A percentile compares a stretch with the other conserved stretches of the same genome.
Conservation (phyloP, 495 filamentous ascomycete species). For the Xylaria palmicola region DNA sequence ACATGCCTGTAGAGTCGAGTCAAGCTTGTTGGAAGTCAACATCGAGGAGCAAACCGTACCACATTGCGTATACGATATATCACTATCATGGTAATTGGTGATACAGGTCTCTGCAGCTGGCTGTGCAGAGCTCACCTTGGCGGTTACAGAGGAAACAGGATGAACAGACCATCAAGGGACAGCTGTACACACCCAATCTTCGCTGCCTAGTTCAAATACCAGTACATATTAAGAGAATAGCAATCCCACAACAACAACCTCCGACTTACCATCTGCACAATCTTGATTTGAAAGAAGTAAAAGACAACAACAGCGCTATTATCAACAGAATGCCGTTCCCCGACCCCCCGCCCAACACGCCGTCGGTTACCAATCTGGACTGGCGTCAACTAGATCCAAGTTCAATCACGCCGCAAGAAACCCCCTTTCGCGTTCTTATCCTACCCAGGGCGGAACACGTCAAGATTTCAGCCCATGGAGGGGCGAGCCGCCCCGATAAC, state of each 20-base stretch:
- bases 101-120: background rate
- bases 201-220: too few relatives aligned
- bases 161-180: too few relatives aligned
- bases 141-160: too few relatives aligned
- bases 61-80: background rate
- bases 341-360: background rate
- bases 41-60: too few relatives aligned
- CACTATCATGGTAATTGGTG: background rate
- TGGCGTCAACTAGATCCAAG: background rate
- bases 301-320: background rate
- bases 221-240: too few relatives aligned
- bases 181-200: too few relatives aligned
- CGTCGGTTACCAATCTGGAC: background rate
- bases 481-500: background rate
- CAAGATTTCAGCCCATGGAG: background rate
- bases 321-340: background rate
- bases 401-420: background rate
- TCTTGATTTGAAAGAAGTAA: background rate
- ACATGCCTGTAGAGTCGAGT: background rate
- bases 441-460: background rate
- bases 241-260: too few relatives aligned
- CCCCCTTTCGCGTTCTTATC: background rate
- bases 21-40: background rate
- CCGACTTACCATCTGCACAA: background rate
- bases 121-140: background rate